These are phyloP conservation scores for Boletus subcaerulescens DNA, from an alignment of 768 basidiomycete genomes.

Conservation along the genomic window DNA sequence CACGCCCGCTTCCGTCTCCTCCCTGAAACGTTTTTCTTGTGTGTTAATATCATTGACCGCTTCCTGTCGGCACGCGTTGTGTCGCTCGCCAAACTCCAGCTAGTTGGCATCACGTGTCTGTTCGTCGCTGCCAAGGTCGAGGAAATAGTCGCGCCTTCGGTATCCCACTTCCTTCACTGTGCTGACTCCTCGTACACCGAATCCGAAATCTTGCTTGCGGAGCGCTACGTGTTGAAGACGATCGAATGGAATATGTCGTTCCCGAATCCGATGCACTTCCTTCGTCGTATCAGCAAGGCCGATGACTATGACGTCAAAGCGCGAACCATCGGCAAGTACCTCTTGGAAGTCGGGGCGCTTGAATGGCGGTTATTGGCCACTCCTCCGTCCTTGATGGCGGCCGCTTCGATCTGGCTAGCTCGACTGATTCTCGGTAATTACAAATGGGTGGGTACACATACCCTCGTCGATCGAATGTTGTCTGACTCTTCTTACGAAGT, in stretches of 20 bases:
- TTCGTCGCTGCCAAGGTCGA: constrained; percentile 91
- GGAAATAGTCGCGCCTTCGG: constrained; percentile 86
- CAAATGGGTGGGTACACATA: constrained; percentile 69
- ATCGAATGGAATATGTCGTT: constrained; percentile 83
- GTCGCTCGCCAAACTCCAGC: constrained; percentile 85
- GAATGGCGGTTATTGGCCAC: constrained; percentile 76
- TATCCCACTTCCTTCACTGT: constrained; percentile 74
- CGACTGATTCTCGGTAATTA: constrained; percentile 73
- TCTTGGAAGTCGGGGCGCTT: constrained; percentile 81
- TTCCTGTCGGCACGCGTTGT: constrained; percentile 45
- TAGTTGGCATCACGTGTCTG: constrained; percentile 85
- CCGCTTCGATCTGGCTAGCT: constrained; percentile 84
- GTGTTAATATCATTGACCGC: constrained; percentile 80
- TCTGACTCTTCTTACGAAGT: constrained; percentile 42
- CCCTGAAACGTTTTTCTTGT: constrained; percentile 89
- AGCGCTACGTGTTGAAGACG: constrained; percentile 83
- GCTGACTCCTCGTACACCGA: constrained; percentile 75
- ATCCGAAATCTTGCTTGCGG: constrained; percentile 83
- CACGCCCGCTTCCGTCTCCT: constrained; percentile 83
- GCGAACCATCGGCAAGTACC: constrained; percentile 86
- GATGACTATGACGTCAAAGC: constrained; percentile 87
- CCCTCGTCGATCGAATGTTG: neutral
- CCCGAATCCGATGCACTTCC: constrained; percentile 87
- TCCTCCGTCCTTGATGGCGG: constrained; percentile 77
- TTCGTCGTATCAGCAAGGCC: constrained; percentile 88